Percentiles rank a stretch among this genome's conserved stretches.
phyloP scores from a whole-genome alignment of 2,329 filamentous ascomycete genomes.

The Onygena corvina region DNA sequence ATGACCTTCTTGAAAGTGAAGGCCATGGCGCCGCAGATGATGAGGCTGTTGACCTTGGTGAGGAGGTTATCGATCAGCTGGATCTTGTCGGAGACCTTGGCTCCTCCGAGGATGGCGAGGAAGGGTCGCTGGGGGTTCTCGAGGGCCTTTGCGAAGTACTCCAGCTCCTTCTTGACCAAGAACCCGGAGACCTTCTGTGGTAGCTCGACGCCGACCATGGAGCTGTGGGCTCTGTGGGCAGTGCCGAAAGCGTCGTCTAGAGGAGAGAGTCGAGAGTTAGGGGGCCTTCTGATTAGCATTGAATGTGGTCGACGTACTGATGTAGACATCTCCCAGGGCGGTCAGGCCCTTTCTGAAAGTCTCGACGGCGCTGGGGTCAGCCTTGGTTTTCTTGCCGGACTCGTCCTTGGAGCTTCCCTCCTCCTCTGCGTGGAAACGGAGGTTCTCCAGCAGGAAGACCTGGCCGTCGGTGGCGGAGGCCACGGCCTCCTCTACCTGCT shows the following conservation, averaged over 20 bases:
- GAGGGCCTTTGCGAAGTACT: slow-evolving; percentile 96
- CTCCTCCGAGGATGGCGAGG: slow-evolving; percentile 94
- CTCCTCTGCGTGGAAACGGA: slow-evolving; percentile 96
- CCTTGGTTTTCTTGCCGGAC: slow-evolving; percentile 95
- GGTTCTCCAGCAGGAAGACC: slow-evolving; percentile 87
- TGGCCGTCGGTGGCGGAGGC: slow-evolving; percentile 69
- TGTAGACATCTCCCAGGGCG: slow-evolving; percentile 84
- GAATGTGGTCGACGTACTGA: slow-evolving; percentile 53
- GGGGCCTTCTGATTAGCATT: not conserved
- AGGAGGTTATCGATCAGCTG: slow-evolving; percentile 98
- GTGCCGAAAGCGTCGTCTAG: slow-evolving; percentile 96
- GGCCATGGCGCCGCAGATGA: slow-evolving; percentile 96
- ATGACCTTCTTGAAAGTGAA: slow-evolving; percentile 99
- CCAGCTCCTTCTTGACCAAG: slow-evolving; percentile 99
- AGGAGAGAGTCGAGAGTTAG: slow-evolving; percentile 8
- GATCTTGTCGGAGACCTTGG: slow-evolving; percentile 99
- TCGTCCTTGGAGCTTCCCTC: slow-evolving; percentile 91
- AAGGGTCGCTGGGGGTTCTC: slow-evolving; percentile 89
- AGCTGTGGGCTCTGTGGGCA: slow-evolving; percentile 95
- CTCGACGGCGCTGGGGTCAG: slow-evolving; percentile 81
- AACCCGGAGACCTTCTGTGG: slow-evolving; percentile 96
- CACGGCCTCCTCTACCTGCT: slow-evolving; percentile 79
- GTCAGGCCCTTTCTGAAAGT: slow-evolving; percentile 93
- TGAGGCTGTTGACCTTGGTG: slow-evolving; percentile 91
- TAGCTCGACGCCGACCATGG: slow-evolving; percentile 94